Base-by-base conservation (phyloP, 768 basidiomycete genomes). In the Pholiota conissans region DNA sequence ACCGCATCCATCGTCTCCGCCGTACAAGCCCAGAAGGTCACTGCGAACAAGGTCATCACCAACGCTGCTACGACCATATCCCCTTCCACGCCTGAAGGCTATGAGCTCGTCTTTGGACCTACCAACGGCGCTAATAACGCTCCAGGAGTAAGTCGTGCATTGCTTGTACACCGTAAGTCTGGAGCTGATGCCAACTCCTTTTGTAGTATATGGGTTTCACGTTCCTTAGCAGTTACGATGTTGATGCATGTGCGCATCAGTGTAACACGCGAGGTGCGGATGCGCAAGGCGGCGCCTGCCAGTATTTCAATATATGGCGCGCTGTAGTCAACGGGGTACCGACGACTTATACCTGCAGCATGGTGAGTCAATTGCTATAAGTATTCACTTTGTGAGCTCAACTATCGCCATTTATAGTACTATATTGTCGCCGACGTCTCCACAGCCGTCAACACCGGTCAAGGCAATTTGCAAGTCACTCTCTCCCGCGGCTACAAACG, bases 241-340 rank as follows among this genome's bases (percentile, higher is more conserved):
- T 75, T 47, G 55, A 67, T 8, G 74, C 75, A 1, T 80, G 78
- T 49, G 74, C 79, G 3, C 60, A 63, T n/a, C 67, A 73, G 29
- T 79, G 79, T 62, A 79, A 76, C 52, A 67, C 65, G 5, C 72
- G 77, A 16, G 71, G 66, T 11, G 65, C 73, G 3, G 77, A 80
- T 49, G 59, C 66, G 3, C 57, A 54, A 20, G 76, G 77, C 22
- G 79, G 78, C 37, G 71, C 69, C 3, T 80, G 79, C 63, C 71
- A 73, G 55, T 80, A 72, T 67, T 78, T 80, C 66, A 80, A 80
- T 57, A 79, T 80, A 63, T 80, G 77, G 78, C 73, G 76, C 18
- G 78, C 76, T 5, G 64, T 79, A 22, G 74, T 78, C 1, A 61
- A 73, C 54, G 77, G 75, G 3, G 49, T 61, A 9, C 77, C 79